Evolutionary conservation across 1,284 basidiomycete genomes (phyloP).

Genomic region (Rhodotorula sp.): DNA sequence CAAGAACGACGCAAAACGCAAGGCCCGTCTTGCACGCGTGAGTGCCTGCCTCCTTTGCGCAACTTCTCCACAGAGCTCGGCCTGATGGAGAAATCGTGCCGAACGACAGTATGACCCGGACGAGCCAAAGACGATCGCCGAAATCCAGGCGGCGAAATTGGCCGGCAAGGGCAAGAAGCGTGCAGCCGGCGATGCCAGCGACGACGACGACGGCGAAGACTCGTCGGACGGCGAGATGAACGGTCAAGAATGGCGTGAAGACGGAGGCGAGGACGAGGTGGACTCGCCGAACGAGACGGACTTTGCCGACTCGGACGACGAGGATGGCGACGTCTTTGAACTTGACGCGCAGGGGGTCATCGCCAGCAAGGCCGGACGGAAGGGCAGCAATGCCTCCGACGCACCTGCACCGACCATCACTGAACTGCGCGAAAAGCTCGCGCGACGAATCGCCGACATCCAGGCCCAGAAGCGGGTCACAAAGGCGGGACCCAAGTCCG

Average conservation of each 20-base stretch:
- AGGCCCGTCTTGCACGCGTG: conserved; percentile 80
- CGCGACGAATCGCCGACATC: conserved; percentile 71
- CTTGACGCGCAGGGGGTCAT: conserved; percentile 44
- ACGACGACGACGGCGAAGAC: conserved; percentile 51
- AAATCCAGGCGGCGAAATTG: conserved; percentile 56
- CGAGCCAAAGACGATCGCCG: conserved; percentile 76
- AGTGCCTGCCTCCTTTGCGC: conserved; percentile 22
- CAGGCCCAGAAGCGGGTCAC: conserved; percentile 55
- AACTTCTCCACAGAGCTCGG: no score
- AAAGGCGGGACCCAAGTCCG: conserved; percentile 32
- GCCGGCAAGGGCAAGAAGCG: conserved; percentile 57
- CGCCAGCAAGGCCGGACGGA: conserved; percentile 59
- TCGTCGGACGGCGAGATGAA: conserved; percentile 15
- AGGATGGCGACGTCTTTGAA: conserved; percentile 47
- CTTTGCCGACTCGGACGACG: conserved; percentile 48
- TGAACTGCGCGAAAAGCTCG: conserved; percentile 72
- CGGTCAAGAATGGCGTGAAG: conserved; percentile 29
- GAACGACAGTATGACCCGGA: conserved; percentile 74
- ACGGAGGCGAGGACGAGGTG: conserved; percentile 40
- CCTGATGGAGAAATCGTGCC: background rate
- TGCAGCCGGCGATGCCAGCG: conserved; percentile 25
- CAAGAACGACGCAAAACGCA: conserved; percentile 62
- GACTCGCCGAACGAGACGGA: conserved; percentile 46
- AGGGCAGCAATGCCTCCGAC: conserved; percentile 54
- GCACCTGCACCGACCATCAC: conserved; percentile 54